Evolutionary conservation across 2,329 filamentous ascomycete species (phyloP).

Genomic region (Alternaria triticina): DNA sequence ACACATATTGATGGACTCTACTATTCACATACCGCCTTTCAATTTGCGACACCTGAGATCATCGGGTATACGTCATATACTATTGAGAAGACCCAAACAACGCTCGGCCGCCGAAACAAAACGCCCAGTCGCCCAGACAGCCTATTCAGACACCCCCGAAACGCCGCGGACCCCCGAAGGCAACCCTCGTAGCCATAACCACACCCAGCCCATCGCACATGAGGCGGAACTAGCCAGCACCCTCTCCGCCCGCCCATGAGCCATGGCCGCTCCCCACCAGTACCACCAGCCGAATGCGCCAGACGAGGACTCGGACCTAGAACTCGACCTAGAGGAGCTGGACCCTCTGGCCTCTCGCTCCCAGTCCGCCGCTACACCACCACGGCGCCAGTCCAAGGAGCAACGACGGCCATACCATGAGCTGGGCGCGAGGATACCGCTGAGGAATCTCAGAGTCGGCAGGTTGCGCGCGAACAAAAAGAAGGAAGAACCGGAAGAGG

Average conservation of each 20-base stretch:
- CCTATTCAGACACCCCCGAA: conserved; percentile 16
- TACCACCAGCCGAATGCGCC: conserved; percentile 64
- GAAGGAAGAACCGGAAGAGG: conserved; percentile 62
- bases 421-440: conserved; percentile 66
- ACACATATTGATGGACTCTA: not conserved
- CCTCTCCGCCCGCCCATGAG: conserved; percentile 38
- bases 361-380: conserved; percentile 29
- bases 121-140: conserved; percentile 21
- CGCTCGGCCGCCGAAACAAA: conserved; percentile 8
- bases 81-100: not conserved
- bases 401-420: conserved; percentile 46
- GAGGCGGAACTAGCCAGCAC: conserved; percentile 15
- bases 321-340: conserved; percentile 80
- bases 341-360: conserved; percentile 62
- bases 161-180: conserved; percentile 35
- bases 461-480: conserved; percentile 52
- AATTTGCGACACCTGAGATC: not conserved
- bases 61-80: not conserved
- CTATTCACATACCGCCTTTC: not conserved
- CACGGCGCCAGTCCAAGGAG: conserved; percentile 39
- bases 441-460: conserved; percentile 65
- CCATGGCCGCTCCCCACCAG: conserved; percentile 56
- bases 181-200: conserved; percentile 9
- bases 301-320: conserved; percentile 75
- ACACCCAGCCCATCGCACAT: conserved; percentile 13